A percentile compares a stretch with the other conserved stretches of the same genome.
These are phyloP conservation scores for Bonnemaisonia californica DNA, from an alignment of 31 red algal species.

Conservation along the genomic window DNA sequence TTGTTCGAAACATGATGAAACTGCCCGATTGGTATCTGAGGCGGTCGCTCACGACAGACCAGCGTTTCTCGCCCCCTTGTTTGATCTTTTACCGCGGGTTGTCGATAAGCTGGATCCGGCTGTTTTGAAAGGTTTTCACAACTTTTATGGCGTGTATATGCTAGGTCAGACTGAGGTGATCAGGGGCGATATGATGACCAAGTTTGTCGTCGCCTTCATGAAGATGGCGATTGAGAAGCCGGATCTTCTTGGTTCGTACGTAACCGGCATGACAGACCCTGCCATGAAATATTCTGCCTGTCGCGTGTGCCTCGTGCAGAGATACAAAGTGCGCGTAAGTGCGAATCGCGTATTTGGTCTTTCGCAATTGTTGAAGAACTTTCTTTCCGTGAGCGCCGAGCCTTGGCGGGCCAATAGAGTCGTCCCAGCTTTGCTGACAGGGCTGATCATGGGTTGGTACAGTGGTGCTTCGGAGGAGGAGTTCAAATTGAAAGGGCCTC, in stretches of 20 bases:
- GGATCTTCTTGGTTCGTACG: slow-evolving; percentile 20
- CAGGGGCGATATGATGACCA: slow-evolving; percentile 36
- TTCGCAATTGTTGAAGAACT: not conserved
- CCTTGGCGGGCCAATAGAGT: slow-evolving; percentile 24
- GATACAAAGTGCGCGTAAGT: slow-evolving; percentile 35
- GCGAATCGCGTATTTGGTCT: not conserved
- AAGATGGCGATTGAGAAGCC: slow-evolving; percentile 14
- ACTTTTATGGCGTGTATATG: slow-evolving; percentile 29
- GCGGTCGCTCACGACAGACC: slow-evolving; percentile 6
- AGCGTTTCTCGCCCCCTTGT: slow-evolving; percentile 36
- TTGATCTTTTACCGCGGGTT: slow-evolving; percentile 29
- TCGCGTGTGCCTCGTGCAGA: slow-evolving; percentile 54
- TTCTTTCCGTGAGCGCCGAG: slow-evolving; percentile 28
- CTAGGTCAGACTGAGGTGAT: not conserved
- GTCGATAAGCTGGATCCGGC: slow-evolving; percentile 10
- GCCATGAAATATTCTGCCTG: slow-evolving; percentile 20
- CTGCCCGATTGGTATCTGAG: not conserved
- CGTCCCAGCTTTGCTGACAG: slow-evolving; percentile 39
- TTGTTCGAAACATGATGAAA: slow-evolving; percentile 13
- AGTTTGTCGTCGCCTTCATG: slow-evolving; percentile 30
- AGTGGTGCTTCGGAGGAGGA: not conserved
- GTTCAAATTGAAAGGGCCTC: not conserved
- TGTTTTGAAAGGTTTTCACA: slow-evolving; percentile 16
- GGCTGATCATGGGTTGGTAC: slow-evolving; percentile 43
- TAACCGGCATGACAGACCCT: slow-evolving; percentile 9